These are phyloP conservation scores for Beauveria brongniartii DNA, from an alignment of 2,329 filamentous ascomycete genomes.

Conservation along the genomic window DNA sequence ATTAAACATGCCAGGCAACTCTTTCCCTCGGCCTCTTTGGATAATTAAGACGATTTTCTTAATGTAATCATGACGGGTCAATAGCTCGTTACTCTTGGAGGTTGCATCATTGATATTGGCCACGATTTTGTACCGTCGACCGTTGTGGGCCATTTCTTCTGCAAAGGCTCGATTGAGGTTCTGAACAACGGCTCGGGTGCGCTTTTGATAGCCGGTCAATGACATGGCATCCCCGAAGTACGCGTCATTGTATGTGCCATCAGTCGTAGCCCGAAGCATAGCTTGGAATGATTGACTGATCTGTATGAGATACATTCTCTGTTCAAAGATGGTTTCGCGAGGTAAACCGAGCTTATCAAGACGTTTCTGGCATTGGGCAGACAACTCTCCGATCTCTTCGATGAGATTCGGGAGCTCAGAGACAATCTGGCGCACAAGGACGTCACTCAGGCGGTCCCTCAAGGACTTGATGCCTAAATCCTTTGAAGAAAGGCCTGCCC, in stretches of 20 bases:
- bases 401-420: conserved; percentile 36
- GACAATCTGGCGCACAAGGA: conserved; percentile 41
- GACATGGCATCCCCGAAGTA: too few relatives aligned
- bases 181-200: too few relatives aligned
- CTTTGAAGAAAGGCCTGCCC: conserved; percentile 25
- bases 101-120: neutral
- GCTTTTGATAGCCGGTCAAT: too few relatives aligned
- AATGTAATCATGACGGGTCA: conserved; percentile 16
- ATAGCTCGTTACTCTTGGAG: neutral
- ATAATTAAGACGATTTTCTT: conserved; percentile 21
- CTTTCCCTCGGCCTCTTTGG: conserved; percentile 28
- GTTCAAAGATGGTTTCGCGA: conserved; percentile 36
- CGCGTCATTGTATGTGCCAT: conserved; percentile 32
- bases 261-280: too few relatives aligned
- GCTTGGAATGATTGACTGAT: conserved; percentile 30
- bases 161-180: too few relatives aligned
- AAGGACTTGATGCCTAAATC: conserved; percentile 41
- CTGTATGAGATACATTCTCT: conserved; percentile 38
- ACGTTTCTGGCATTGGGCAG: conserved; percentile 24
- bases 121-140: conserved; percentile 31
- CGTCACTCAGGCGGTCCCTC: conserved; percentile 38
- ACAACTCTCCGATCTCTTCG: conserved; percentile 31
- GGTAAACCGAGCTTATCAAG: conserved; percentile 41
- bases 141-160: conserved; percentile 23
- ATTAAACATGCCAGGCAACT: conserved; percentile 55